phyloP scores from a whole-genome alignment of 768 basidiomycete species.

The Dendrothele bispora region DNA sequence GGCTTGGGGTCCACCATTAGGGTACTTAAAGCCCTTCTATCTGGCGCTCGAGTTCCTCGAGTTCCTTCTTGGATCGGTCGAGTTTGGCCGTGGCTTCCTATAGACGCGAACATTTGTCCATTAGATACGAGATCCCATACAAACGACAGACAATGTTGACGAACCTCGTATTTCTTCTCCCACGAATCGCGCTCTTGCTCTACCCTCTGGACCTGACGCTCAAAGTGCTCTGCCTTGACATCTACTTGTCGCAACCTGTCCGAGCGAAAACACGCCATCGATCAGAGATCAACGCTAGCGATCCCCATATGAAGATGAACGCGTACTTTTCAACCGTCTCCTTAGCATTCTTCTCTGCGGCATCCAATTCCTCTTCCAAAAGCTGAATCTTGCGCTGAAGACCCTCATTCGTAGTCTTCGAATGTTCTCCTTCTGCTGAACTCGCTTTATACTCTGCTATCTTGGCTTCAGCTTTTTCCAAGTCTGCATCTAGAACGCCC shows the following conservation, averaged over 20 bases:
- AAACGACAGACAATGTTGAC: conserved; percentile 26
- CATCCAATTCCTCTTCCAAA: conserved; percentile 93
- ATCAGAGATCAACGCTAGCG: conserved; percentile 12
- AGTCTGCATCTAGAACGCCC: conserved; percentile 57
- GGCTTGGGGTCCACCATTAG: conserved; percentile 2
- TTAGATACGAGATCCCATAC: conserved; percentile 3
- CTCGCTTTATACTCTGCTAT: conserved; percentile 64
- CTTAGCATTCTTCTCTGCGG: conserved; percentile 94
- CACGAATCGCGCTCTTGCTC: conserved; percentile 91
- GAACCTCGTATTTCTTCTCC: conserved; percentile 95
- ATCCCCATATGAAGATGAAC: neutral
- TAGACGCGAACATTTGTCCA: conserved; percentile 9
- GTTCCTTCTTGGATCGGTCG: conserved; percentile 69
- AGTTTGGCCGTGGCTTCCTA: conserved; percentile 77
- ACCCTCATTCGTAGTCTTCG: conserved; percentile 70
- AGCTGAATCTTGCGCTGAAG: conserved; percentile 84
- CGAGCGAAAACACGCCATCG: conserved; percentile 32
- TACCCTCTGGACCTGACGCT: conserved; percentile 81
- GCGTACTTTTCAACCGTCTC: conserved; percentile 96
- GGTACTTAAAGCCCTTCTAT: conserved; percentile 70
- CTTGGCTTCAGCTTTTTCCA: conserved; percentile 70
- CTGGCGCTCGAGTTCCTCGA: conserved; percentile 77
- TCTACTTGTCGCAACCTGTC: conserved; percentile 95
- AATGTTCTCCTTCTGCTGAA: conserved; percentile 66
- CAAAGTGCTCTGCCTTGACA: conserved; percentile 98